Evolutionary conservation across 306 rosid genomes (phyloP), one percentile per base, ranked within the genome.

Genomic region (Arachis stenosperma): DNA sequence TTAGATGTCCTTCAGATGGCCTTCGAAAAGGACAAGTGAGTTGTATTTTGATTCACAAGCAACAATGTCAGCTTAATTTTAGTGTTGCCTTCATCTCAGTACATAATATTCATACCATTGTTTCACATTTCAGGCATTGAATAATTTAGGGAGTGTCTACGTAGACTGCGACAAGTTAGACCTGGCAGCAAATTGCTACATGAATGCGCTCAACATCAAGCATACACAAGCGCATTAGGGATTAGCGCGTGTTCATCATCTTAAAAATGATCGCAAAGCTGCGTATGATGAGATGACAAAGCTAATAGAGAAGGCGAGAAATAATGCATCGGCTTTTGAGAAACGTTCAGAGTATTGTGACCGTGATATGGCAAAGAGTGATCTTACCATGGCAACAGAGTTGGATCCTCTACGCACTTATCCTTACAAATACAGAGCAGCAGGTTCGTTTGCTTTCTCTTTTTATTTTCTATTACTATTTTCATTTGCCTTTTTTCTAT

Each of bases 251-350:
- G 98, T 92, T 47, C 84, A 86, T 85, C 90, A 88, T 87, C 90
- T 90, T 68, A 87, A 87, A 81, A 84, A 85, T 79, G 85, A 82
- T 8, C 89, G 95, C 58, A 90, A 90, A 84, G 86, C 86, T 84
- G 98, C 98, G 17, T 90, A 92, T 74, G 98, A 90, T 82, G 98
- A 92, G 84, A 92, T 92, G 98, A 90, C 98, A 30, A 90, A 90
- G 71, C 87, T 92, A 73, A 90, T 92, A 75, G 98, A 90, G 81
- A 92, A 88, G 79, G 98, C 98, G 5, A 63, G 84, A 36, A 86
- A 80, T 76, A 92, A 88, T 73, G 94, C 98, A 70, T 92, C 98
- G 8, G 98, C 98, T 76, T 92, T 81, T 69, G 98, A 92, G 77
- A 92, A 92, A 79, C 96, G 98, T 43, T 90, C 98, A 43, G 98